Percentiles rank a stretch among this genome's conserved stretches.
These are phyloP conservation scores for Talaromyces verruculosus DNA, from an alignment of 2,329 filamentous ascomycete species.

Conservation along the genomic window DNA sequence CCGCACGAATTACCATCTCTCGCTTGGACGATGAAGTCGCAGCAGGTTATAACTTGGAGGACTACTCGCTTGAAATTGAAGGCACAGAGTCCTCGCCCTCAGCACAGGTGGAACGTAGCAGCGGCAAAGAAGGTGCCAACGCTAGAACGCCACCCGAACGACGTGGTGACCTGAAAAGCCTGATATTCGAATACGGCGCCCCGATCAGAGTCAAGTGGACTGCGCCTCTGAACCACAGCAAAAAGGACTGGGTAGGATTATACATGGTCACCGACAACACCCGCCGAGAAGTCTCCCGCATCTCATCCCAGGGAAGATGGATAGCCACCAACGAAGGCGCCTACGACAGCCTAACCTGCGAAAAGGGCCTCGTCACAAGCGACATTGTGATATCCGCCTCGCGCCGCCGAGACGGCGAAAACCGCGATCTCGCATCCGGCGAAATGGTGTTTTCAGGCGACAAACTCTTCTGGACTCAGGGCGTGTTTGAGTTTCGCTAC, in stretches of 20 bases:
- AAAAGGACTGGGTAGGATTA: conserved; percentile 91
- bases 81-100: conserved; percentile 59
- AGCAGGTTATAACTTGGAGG: conserved; percentile 68
- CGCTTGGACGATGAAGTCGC: conserved; percentile 76
- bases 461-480: conserved; percentile 96
- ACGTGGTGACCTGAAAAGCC: conserved; percentile 65
- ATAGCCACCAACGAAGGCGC: conserved; percentile 72
- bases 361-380: conserved; percentile 71
- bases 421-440: conserved; percentile 66
- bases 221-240: conserved; percentile 81
- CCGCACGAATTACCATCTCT: conserved; percentile 79
- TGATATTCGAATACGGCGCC: conserved; percentile 83
- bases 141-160: conserved; percentile 65
- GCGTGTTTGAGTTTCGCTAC: conserved; percentile 95
- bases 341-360: conserved; percentile 73
- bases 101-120: conserved; percentile 59
- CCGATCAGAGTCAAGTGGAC: conserved; percentile 89
- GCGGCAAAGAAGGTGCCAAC: conserved; percentile 70
- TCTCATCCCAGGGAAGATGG: conserved; percentile 88
- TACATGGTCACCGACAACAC: conserved; percentile 96
- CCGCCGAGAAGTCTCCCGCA: conserved; percentile 77
- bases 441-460: conserved; percentile 87
- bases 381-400: conserved; percentile 59
- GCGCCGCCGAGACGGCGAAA: conserved; percentile 46
- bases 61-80: conserved; percentile 75